Evolutionary conservation across 352 stramenopile species (phyloP), one percentile per base, ranked within the genome.

Genomic region (Pythium rishiriense): DNA sequence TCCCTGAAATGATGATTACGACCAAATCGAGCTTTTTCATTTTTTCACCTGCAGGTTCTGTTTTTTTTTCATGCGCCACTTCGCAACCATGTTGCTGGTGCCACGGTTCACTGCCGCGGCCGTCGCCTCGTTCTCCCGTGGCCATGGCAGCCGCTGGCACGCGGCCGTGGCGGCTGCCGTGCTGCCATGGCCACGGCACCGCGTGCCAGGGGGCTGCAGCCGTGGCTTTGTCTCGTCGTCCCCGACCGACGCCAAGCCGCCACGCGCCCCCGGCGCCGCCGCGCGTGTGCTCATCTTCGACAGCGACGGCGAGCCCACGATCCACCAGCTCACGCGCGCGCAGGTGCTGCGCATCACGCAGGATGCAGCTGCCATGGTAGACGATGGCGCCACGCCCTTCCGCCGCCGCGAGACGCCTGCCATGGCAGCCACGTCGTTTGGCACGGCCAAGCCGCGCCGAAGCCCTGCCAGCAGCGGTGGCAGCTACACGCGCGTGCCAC

Each of bases 331-430:
- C 67, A 79, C 73, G n/a, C 74, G 81, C 0, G 29, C 81, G 11
- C 78, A 87, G 28, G 72, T 91, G 22, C 66, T 91, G 58, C 73
- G 72, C 22, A 74, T 88, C 72, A 79, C 79, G 6, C 68, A 86
- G 50, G 74, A 87, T 37, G 81, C 76, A 3, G 79, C 81, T 22
- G 87, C 90, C 42, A 75, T 77, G 1, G 76, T 84, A 2, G 6
- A 2, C 37, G 37, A 43, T 2, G 37, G 14, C 37, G 14, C 37
- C 2, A 43, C 37, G 12, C 37, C 37, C 0, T 21, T 43, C 37
- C 37, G 37, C 14, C 37, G 37, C 14, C 37, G 37, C 7, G 37
- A 43, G 37, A 2, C 37, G 14, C 37, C 35, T 41, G 35, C 14
- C 14, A 1, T 17, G 4, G 19, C 37, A 17, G 37, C 7, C 12